Conservation (phyloP, 1,284 basidiomycete species). For the Anthracocystis panici-leucophaei region DNA sequence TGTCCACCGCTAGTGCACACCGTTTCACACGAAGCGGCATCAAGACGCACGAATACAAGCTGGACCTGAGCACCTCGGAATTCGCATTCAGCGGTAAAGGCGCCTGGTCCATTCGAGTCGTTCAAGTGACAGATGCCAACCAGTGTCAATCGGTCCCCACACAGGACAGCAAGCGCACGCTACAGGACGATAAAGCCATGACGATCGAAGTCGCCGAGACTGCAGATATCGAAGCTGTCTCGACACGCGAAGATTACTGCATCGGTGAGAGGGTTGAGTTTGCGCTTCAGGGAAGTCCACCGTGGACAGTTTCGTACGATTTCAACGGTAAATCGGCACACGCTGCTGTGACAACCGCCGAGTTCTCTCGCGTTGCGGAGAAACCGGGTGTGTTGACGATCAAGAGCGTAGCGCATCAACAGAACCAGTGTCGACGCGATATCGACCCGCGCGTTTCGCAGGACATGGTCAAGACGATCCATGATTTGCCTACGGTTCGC, state of each 20-base stretch:
- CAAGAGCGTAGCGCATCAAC: conserved; percentile 83
- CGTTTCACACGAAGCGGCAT: conserved; percentile 74
- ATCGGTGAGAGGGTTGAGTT: conserved; percentile 91
- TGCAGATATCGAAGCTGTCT: conserved; percentile 87
- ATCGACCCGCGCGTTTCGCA: conserved; percentile 67
- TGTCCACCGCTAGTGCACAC: conserved; percentile 68
- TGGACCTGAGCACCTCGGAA: conserved; percentile 81
- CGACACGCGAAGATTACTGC: conserved; percentile 83
- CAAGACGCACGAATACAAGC: conserved; percentile 79
- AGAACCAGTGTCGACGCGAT: conserved; percentile 70
- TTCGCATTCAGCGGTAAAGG: conserved; percentile 82
- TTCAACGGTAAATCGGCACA: conserved; percentile 81
- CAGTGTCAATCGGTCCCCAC: conserved; percentile 41
- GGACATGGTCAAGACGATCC: conserved; percentile 78
- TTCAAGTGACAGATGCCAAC: conserved; percentile 57
- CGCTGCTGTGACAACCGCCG: conserved; percentile 81
- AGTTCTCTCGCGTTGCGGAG: conserved; percentile 85
- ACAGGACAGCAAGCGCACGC: conserved; percentile 10
- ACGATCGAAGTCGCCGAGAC: conserved; percentile 86
- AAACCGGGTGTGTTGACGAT: conserved; percentile 84
- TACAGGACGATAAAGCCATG: conserved; percentile 24
- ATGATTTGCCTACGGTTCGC: conserved; percentile 85
- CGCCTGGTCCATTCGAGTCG: conserved; percentile 74
- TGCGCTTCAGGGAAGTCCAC: conserved; percentile 92
- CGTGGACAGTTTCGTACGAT: conserved; percentile 92